Evolutionary conservation across 768 basidiomycete species (phyloP).

Genomic region (Coprinellus aureogranulatus): DNA sequence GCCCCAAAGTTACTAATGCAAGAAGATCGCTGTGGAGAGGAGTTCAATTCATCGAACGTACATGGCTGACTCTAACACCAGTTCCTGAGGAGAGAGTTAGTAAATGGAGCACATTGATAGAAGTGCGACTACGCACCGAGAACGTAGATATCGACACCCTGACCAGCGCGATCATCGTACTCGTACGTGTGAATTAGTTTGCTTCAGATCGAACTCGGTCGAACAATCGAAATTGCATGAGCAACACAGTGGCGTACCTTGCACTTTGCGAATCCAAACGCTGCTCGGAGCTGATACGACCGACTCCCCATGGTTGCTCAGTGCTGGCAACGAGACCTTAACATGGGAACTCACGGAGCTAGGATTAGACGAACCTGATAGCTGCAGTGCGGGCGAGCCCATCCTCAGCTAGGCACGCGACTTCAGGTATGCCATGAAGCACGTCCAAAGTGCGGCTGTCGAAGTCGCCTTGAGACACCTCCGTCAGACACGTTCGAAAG

Average conservation of each 20-base stretch:
- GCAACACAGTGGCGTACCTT: no score
- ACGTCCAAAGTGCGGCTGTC: constrained; percentile 13
- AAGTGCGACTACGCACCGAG: constrained; percentile 9
- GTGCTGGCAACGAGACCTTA: no score
- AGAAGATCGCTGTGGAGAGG: no score
- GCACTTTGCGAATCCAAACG: no score
- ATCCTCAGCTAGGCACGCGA: constrained; percentile 21
- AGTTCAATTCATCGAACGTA: no score
- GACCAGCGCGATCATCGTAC: constrained; percentile 9
- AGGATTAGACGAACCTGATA: constrained; percentile 16
- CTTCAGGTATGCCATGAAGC: constrained; percentile 17
- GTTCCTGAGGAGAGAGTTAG: no score
- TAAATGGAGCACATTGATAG: no score
- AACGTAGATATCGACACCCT: constrained; percentile 18
- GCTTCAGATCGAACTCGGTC: no score
- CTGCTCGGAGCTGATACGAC: constrained; percentile 22
- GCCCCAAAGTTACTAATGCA: no score
- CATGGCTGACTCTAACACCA: constrained; percentile 8
- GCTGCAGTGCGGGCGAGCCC: constrained; percentile 18
- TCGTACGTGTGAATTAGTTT: constrained; percentile 19
- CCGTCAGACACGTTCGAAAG: no score
- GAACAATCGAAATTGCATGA: constrained; percentile 2
- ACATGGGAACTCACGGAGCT: no score
- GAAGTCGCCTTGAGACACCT: constrained; percentile 12
- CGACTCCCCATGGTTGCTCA: constrained; percentile 32